phyloP scores from a whole-genome alignment of 108 stramenopile species.

The Cyclotella choctawhatcheeana region DNA sequence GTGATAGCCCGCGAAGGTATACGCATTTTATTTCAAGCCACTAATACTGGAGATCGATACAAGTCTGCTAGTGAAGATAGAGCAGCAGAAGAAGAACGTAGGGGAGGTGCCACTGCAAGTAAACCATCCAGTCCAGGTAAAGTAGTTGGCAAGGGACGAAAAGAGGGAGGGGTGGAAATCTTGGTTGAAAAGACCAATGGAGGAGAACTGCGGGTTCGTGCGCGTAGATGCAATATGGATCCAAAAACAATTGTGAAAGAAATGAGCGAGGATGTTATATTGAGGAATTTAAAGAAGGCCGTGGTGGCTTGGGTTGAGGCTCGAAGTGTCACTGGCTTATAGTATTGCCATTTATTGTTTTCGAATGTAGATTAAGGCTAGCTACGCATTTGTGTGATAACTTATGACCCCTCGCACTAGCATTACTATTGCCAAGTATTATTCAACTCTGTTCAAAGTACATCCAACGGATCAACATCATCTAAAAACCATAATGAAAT shows the following conservation, averaged over 20 bases:
- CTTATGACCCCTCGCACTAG: neutral
- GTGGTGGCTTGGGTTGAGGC: slow-evolving; percentile 60
- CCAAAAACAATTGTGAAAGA: slow-evolving; percentile 76
- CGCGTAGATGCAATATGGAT: slow-evolving; percentile 79
- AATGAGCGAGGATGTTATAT: slow-evolving; percentile 74
- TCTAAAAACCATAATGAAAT: slow-evolving; percentile 26
- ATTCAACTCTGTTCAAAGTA: neutral
- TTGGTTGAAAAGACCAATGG: slow-evolving; percentile 65
- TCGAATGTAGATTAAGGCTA: too few relatives aligned
- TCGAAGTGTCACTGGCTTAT: slow-evolving; percentile 18
- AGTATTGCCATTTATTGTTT: too few relatives aligned
- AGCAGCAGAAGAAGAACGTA: slow-evolving; percentile 46
- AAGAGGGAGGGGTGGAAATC: slow-evolving; percentile 82
- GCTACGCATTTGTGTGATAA: too few relatives aligned
- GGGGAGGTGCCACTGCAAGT: neutral
- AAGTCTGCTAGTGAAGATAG: slow-evolving; percentile 67
- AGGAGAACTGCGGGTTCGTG: slow-evolving; percentile 71
- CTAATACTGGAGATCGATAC: slow-evolving; percentile 76
- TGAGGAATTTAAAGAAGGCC: slow-evolving; percentile 67
- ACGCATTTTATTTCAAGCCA: slow-evolving; percentile 70
- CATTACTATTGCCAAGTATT: neutral
- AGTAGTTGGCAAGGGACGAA: slow-evolving; percentile 10
- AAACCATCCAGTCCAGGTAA: neutral
- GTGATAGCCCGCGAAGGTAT: slow-evolving; percentile 59
- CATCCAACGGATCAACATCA: slow-evolving; percentile 18